Evolutionary conservation across 2,329 filamentous ascomycete genomes (phyloP).

Genomic region (Arthrocladium fulminans): DNA sequence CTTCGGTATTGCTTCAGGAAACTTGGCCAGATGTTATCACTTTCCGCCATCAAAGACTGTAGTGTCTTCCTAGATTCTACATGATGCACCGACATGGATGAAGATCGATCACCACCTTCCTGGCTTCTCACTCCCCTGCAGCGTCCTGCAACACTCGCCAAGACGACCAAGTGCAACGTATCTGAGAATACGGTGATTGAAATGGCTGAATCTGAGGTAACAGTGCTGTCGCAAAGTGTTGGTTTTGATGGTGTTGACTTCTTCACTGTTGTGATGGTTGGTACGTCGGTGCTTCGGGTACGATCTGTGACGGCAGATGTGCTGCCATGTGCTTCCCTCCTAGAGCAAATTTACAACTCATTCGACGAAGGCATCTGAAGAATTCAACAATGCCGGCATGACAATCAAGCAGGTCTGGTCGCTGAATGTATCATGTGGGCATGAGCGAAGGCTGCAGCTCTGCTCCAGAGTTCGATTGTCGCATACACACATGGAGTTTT

Average conservation of each 20-base stretch:
- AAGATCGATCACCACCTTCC: too few species aligned
- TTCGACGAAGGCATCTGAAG: conserved; percentile 75
- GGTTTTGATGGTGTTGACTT: conserved; percentile 44
- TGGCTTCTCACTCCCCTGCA: too few species aligned
- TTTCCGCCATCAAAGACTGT: too few species aligned
- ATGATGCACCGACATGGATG: too few species aligned
- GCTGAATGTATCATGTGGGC: conserved; percentile 79
- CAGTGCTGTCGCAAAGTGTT: conserved; percentile 26
- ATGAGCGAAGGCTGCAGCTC: conserved; percentile 59
- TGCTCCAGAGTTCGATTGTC: conserved; percentile 62
- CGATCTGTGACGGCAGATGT: conserved; percentile 25
- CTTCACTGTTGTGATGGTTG: conserved; percentile 37
- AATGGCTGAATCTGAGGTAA: conserved; percentile 14
- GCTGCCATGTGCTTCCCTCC: conserved; percentile 9
- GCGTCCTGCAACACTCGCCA: too few species aligned
- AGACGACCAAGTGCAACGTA: too few species aligned
- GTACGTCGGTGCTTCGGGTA: conserved; percentile 32
- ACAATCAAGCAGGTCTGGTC: conserved; percentile 79
- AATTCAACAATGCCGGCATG: conserved; percentile 80
- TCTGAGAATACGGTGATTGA: neutral
- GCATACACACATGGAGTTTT: conserved; percentile 68
- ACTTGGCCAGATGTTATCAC: too few species aligned
- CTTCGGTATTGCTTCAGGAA: too few species aligned
- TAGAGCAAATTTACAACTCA: conserved; percentile 12
- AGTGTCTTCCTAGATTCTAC: too few species aligned